Conservation (phyloP, 177 flowering plant genomes). For the Vitis hybrid region DNA sequence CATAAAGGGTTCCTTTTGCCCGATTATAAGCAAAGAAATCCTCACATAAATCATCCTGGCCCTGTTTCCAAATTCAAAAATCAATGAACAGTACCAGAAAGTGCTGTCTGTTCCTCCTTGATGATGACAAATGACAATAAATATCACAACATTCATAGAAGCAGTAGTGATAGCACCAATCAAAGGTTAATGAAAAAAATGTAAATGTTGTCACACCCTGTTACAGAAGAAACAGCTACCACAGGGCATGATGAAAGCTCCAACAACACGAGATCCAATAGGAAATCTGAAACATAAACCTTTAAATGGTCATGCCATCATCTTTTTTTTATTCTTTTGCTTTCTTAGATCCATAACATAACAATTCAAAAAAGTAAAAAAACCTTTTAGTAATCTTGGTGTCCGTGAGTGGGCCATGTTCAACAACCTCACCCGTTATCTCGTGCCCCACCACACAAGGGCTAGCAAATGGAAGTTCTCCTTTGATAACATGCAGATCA, state of each 20-base stretch:
- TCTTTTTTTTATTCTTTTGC: no score
- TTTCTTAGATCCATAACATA: not conserved
- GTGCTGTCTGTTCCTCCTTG: no score
- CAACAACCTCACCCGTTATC: slow-evolving; percentile 97
- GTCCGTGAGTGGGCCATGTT: slow-evolving; percentile 81
- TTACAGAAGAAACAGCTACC: slow-evolving; percentile 86
- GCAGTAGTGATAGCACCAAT: not conserved
- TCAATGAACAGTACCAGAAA: not conserved
- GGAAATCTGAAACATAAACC: slow-evolving; percentile 59
- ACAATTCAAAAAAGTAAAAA: not conserved
- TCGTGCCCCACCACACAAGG: slow-evolving; percentile 98
- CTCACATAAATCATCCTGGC: slow-evolving; percentile 96
- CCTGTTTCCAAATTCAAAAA: slow-evolving; percentile 41
- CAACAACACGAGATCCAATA: slow-evolving; percentile 86
- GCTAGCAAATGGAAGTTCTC: slow-evolving; percentile 90
- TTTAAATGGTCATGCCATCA: no score
- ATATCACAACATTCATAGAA: not conserved
- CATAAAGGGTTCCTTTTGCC: slow-evolving; percentile 93
- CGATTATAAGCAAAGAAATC: slow-evolving; percentile 89
- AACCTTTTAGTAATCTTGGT: slow-evolving; percentile 65
- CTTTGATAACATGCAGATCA: slow-evolving; percentile 96
- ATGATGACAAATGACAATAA: no score
- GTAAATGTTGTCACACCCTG: slow-evolving; percentile 45
- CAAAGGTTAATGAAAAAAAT: not conserved
- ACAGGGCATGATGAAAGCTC: slow-evolving; percentile 99